These are phyloP conservation scores for Apiotrichum gamsii DNA, from an alignment of 1,284 basidiomycete species.

Conservation along the genomic window DNA sequence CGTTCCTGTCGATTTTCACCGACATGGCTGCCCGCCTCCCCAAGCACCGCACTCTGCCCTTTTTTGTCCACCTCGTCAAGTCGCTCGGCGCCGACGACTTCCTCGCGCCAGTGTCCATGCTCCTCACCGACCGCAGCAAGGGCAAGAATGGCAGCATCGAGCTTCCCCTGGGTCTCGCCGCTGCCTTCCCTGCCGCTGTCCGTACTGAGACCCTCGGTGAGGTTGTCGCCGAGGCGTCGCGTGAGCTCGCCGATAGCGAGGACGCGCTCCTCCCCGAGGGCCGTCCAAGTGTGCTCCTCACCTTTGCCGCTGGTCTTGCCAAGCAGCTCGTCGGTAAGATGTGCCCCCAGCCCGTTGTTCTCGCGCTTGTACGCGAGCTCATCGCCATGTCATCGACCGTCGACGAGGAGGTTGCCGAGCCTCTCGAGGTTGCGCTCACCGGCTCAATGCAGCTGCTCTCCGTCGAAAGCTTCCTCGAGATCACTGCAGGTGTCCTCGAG, in stretches of 20 bases:
- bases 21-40: slow-evolving; percentile 48
- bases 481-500: slow-evolving; percentile 36
- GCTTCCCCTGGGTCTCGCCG: slow-evolving; percentile 56
- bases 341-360: slow-evolving; percentile 27
- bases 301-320: slow-evolving; percentile 52
- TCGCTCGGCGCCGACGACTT: slow-evolving; percentile 77
- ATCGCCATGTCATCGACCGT: slow-evolving; percentile 25
- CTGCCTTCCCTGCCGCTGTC: slow-evolving; percentile 57
- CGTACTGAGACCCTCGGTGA: slow-evolving; percentile 58
- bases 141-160: slow-evolving; percentile 48
- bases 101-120: slow-evolving; percentile 74
- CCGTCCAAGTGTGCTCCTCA: slow-evolving; percentile 52
- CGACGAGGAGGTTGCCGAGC: slow-evolving; percentile 18
- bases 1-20: slow-evolving; percentile 47
- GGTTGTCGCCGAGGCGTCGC: slow-evolving; percentile 59
- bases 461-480: slow-evolving; percentile 57
- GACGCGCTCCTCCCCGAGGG: slow-evolving; percentile 19
- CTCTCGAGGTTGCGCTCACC: slow-evolving; percentile 26
- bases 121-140: slow-evolving; percentile 77
- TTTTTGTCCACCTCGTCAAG: slow-evolving; percentile 86
- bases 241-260: slow-evolving; percentile 50
- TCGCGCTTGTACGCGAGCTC: slow-evolving; percentile 36
- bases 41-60: slow-evolving; percentile 50
- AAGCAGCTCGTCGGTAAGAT: slow-evolving; percentile 29
- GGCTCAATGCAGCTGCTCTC: slow-evolving; percentile 45